phyloP scores from a whole-genome alignment of 495 filamentous ascomycete genomes.

The Neurospora tetrasperma region DNA sequence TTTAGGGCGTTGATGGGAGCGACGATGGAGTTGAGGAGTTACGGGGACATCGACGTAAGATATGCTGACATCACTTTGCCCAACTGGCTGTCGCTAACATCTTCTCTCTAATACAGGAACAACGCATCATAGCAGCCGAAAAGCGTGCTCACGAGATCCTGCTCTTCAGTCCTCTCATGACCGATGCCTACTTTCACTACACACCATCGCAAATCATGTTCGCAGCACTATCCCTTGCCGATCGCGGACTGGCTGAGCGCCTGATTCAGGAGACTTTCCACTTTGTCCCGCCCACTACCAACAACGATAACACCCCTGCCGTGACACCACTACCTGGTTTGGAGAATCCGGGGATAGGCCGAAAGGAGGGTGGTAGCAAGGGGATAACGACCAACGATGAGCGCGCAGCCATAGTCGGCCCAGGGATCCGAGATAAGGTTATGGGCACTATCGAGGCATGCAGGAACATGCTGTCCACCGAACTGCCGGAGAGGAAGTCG shows the following conservation, averaged over 20 bases:
- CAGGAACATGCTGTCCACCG: constrained; percentile 38
- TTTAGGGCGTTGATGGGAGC: constrained; percentile 78
- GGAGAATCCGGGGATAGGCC: constrained; percentile 1
- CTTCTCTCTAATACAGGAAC: constrained; percentile 10
- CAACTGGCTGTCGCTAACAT: constrained; percentile 9
- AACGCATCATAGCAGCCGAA: constrained; percentile 59
- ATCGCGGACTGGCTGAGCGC: constrained; percentile 58
- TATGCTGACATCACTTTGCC: constrained; percentile 4
- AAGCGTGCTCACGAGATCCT: constrained; percentile 58
- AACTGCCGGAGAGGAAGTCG: constrained; percentile 32
- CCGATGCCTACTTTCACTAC: constrained; percentile 92
- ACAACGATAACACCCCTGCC: constrained; percentile 15
- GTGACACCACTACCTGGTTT: not conserved
- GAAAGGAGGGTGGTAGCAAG: not conserved
- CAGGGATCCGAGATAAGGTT: constrained; percentile 33
- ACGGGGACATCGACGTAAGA: constrained; percentile 35
- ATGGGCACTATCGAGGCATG: constrained; percentile 39
- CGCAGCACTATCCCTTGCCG: constrained; percentile 62
- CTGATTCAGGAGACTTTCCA: constrained; percentile 66
- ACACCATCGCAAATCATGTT: constrained; percentile 92
- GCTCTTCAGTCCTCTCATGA: constrained; percentile 69
- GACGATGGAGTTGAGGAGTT: constrained; percentile 60
- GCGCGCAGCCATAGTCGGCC: constrained; percentile 22
- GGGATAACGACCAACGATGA: constrained; percentile 7
- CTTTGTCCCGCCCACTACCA: constrained; percentile 7